Percentiles rank a stretch among this genome's conserved stretches.
Conservation (phyloP, 2,329 filamentous ascomycete species). For the Exutisphaerella laricina region DNA sequence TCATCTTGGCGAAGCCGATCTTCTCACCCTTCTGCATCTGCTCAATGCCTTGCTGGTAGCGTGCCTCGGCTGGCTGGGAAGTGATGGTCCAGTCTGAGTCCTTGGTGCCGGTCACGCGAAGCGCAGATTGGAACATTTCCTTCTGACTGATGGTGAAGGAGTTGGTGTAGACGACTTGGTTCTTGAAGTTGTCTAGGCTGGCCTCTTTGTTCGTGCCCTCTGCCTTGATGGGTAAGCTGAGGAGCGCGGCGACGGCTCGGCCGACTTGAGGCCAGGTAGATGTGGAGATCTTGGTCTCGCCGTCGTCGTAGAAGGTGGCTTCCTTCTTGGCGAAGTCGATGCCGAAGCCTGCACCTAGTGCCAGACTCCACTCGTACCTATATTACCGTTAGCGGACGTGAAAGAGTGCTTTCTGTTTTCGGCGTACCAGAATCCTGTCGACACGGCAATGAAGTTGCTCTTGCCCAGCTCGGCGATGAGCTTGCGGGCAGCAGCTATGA, state of each 20-base stretch:
- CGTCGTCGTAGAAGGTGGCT: conserved; percentile 47
- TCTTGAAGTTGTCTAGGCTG: conserved; percentile 38
- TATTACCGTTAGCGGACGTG: too few relatives aligned
- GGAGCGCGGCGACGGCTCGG: conserved; percentile 45
- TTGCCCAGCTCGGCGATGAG: conserved; percentile 11
- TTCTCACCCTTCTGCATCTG: conserved; percentile 41
- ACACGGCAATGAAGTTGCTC: conserved; percentile 24
- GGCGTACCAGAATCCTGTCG: conserved; percentile 33
- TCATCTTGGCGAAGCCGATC: conserved; percentile 43
- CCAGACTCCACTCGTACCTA: conserved; percentile 25
- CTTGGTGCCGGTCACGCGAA: conserved; percentile 52
- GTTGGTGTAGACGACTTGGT: conserved; percentile 47
- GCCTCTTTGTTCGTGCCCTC: not conserved
- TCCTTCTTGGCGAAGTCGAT: conserved; percentile 16
- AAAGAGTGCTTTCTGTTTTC: too few relatives aligned
- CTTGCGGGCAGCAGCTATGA: too few relatives aligned
- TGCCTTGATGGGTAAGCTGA: conserved; percentile 25
- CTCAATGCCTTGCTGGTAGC: conserved; percentile 46
- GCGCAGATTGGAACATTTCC: conserved; percentile 57
- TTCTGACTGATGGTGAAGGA: conserved; percentile 56
- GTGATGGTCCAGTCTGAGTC: conserved; percentile 57
- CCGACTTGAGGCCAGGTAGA: conserved; percentile 55
- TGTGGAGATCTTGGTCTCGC: conserved; percentile 50
- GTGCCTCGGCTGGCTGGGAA: conserved; percentile 42
- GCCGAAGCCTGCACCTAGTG: conserved; percentile 26